Percentiles rank a stretch among this genome's conserved stretches.
Evolutionary conservation across 208 protist species (phyloP).

Genomic region (Leishmania gerbilli): DNA sequence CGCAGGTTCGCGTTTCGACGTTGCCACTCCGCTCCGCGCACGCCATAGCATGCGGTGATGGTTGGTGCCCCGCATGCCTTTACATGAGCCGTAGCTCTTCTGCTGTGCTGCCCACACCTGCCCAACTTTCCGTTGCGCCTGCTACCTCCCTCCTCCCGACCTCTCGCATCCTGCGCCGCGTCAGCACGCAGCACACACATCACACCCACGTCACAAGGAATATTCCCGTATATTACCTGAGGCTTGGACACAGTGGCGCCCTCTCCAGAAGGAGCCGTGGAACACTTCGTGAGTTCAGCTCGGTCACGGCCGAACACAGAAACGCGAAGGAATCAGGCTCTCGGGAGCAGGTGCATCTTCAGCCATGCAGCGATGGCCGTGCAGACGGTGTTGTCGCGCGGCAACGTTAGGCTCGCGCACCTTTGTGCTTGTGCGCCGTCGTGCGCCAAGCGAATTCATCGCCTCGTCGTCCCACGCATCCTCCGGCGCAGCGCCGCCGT

Average conservation of each 20-base stretch:
- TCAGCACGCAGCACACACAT: neutral
- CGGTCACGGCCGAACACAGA: neutral
- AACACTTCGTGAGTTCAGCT: neutral
- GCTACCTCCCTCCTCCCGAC: neutral
- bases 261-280: neutral
- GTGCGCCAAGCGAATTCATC: neutral
- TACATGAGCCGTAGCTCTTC: neutral
- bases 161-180: neutral
- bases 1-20: neutral
- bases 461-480: neutral
- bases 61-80: neutral
- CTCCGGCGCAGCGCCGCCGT: neutral
- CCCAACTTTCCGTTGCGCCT: neutral
- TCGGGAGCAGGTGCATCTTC: neutral
- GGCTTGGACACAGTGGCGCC: neutral
- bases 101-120: neutral
- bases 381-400: neutral
- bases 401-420: neutral
- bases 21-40: no score
- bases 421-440: neutral
- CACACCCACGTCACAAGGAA: neutral
- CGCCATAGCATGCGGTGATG: neutral
- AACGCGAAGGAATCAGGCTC: neutral
- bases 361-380: slow-evolving; percentile 4
- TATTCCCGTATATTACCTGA: neutral